phyloP scores from a whole-genome alignment of 2,329 filamentous ascomycete species.

The Dryadomyces quercus-mongolicae region DNA sequence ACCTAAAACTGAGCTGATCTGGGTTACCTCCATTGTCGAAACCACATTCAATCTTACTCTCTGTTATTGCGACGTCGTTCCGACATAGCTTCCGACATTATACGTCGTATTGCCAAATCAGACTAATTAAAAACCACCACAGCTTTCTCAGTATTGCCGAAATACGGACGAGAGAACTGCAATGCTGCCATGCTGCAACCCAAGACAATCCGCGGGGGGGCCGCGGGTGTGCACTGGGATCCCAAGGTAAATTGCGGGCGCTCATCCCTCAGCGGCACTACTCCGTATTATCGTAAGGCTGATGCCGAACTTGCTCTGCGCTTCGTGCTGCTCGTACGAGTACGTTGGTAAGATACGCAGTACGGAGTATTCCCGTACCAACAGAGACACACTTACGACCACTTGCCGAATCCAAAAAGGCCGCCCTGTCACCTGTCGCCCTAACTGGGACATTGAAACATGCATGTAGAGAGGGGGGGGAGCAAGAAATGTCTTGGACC shows the following conservation, averaged over 20 bases:
- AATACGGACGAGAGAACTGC: conserved; percentile 6
- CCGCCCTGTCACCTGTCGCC: neutral
- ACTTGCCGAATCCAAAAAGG: neutral
- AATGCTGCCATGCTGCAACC: neutral
- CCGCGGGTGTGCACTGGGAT: neutral
- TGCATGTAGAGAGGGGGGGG: neutral
- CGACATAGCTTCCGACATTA: neutral
- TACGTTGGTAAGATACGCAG: neutral
- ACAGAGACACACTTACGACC: neutral
- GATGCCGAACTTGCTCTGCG: neutral
- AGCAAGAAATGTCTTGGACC: neutral
- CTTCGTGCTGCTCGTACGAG: no score
- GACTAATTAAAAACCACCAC: neutral
- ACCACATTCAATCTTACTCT: neutral
- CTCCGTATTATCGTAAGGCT: neutral
- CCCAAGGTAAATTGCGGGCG: neutral
- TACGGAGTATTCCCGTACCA: neutral
- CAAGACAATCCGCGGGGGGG: neutral
- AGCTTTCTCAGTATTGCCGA: conserved; percentile 3
- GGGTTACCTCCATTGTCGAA: neutral
- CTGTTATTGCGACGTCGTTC: neutral
- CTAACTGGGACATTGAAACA: neutral
- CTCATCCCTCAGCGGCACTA: neutral
- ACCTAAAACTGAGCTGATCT: conserved; percentile 5
- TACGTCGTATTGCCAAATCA: neutral